Conservation (phyloP, 2,329 filamentous ascomycete species). For the Trichophyton simii region DNA sequence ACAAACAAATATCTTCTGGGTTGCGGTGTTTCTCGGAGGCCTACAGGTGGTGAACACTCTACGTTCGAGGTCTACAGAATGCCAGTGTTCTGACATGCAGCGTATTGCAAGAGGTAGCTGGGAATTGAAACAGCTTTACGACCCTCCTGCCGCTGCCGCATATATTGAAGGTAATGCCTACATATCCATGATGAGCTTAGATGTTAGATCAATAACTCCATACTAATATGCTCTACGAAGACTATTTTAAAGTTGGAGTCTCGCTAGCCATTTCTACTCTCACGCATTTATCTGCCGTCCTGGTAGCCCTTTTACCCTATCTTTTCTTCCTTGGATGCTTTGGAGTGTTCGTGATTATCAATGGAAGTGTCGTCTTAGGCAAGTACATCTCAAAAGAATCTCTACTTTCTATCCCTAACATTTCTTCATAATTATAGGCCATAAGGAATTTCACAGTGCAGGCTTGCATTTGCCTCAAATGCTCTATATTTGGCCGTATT, state of each 20-base stretch:
- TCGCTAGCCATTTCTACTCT: slow-evolving; percentile 52
- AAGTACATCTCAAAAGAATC: slow-evolving; percentile 17
- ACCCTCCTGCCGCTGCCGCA: slow-evolving; percentile 38
- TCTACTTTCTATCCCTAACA: neutral
- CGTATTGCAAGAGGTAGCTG: slow-evolving; percentile 19
- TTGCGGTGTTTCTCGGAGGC: slow-evolving; percentile 42
- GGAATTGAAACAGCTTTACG: slow-evolving; percentile 36
- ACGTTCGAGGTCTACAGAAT: slow-evolving; percentile 19
- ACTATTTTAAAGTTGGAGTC: slow-evolving; percentile 40
- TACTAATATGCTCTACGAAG: slow-evolving; percentile 17
- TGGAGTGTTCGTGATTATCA: slow-evolving; percentile 65
- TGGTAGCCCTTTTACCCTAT: slow-evolving; percentile 38
- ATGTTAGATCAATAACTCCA: neutral
- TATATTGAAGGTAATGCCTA: slow-evolving; percentile 35
- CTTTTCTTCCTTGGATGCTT: slow-evolving; percentile 56
- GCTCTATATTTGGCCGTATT: slow-evolving; percentile 88
- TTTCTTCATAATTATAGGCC: slow-evolving; percentile 44
- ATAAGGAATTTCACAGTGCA: slow-evolving; percentile 87
- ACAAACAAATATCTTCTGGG: slow-evolving; percentile 97
- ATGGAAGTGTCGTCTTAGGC: slow-evolving; percentile 85
- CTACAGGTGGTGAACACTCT: slow-evolving; percentile 30
- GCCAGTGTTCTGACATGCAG: slow-evolving; percentile 20
- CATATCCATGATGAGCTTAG: neutral
- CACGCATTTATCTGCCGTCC: slow-evolving; percentile 28
- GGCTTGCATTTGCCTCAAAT: slow-evolving; percentile 83